A percentile compares a stretch with the other conserved stretches of the same genome.
Evolutionary conservation across 495 filamentous ascomycete genomes (phyloP).

Genomic region (Aspergillus conjunctus): DNA sequence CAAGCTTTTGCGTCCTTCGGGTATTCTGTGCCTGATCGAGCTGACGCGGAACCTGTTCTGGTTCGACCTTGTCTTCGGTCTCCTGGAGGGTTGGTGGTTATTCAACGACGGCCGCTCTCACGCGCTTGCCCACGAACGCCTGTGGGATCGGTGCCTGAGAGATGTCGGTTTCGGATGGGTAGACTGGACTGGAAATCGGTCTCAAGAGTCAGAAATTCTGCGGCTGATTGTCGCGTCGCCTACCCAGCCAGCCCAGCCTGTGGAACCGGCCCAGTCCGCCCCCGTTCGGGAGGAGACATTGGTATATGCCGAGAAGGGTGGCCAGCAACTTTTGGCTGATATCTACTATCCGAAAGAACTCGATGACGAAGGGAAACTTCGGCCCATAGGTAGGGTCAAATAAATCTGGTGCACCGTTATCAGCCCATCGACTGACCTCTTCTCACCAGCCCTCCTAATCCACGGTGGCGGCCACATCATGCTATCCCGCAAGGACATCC

Average conservation of each 20-base stretch:
- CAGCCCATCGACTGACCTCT: too few relatives aligned
- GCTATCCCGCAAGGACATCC: slow-evolving; percentile 50
- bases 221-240: slow-evolving; percentile 14
- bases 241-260: too few relatives aligned
- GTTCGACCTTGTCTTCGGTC: slow-evolving; percentile 37
- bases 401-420: too few relatives aligned
- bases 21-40: slow-evolving; percentile 42
- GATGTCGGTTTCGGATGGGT: slow-evolving; percentile 9
- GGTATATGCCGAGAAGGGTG: too few relatives aligned
- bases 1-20: slow-evolving; percentile 37
- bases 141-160: slow-evolving; percentile 8
- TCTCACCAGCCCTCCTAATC: slow-evolving; percentile 54
- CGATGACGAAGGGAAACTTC: too few relatives aligned
- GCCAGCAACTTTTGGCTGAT: too few relatives aligned
- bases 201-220: not conserved
- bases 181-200: not conserved
- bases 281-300: too few relatives aligned
- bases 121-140: slow-evolving; percentile 13
- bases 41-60: slow-evolving; percentile 38
- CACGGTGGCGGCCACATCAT: slow-evolving; percentile 60
- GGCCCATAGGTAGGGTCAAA: too few relatives aligned
- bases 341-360: slow-evolving; percentile 46
- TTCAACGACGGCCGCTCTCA: slow-evolving; percentile 34
- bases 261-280: too few relatives aligned
- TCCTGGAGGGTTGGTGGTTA: slow-evolving; percentile 43